Evolutionary conservation across 2,329 filamentous ascomycete genomes (phyloP).

Genomic region (Diplodia sapinea): DNA sequence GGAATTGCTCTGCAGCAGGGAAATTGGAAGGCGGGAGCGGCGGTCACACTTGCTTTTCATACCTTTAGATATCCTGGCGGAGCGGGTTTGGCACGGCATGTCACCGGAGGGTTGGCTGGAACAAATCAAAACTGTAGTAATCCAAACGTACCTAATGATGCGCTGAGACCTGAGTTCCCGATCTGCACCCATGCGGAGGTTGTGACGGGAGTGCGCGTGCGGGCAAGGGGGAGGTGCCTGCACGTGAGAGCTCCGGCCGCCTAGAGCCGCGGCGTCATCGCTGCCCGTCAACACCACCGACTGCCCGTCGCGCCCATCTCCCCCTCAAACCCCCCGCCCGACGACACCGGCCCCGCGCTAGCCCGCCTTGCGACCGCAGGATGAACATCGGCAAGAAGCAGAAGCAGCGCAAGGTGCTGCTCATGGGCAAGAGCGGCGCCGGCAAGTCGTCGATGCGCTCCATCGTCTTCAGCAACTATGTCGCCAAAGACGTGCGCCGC

Average conservation of each 20-base stretch:
- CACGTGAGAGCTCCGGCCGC: conserved; percentile 17
- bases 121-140: conserved; percentile 22
- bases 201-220: conserved; percentile 19
- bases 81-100: conserved; percentile 26
- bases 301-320: conserved; percentile 43
- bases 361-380: conserved; percentile 24
- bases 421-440: conserved; percentile 90
- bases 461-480: conserved; percentile 99
- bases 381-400: conserved; percentile 54
- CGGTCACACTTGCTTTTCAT: conserved; percentile 15
- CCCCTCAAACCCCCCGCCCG: conserved; percentile 22
- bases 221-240: conserved; percentile 21
- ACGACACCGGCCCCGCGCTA: not conserved
- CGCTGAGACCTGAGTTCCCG: not conserved
- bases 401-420: conserved; percentile 61
- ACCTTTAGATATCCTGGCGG: conserved; percentile 30
- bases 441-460: conserved; percentile 98
- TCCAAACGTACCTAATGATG: conserved; percentile 26
- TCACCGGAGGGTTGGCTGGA: conserved; percentile 19
- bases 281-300: conserved; percentile 7
- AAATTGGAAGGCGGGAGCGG: conserved; percentile 23
- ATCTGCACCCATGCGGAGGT: conserved; percentile 10
- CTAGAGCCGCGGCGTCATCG: conserved; percentile 7
- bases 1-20: conserved; percentile 26
- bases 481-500: conserved; percentile 90